These are phyloP conservation scores for Fonsecaea nubica DNA, from an alignment of 2,329 filamentous ascomycete species.

Conservation along the genomic window DNA sequence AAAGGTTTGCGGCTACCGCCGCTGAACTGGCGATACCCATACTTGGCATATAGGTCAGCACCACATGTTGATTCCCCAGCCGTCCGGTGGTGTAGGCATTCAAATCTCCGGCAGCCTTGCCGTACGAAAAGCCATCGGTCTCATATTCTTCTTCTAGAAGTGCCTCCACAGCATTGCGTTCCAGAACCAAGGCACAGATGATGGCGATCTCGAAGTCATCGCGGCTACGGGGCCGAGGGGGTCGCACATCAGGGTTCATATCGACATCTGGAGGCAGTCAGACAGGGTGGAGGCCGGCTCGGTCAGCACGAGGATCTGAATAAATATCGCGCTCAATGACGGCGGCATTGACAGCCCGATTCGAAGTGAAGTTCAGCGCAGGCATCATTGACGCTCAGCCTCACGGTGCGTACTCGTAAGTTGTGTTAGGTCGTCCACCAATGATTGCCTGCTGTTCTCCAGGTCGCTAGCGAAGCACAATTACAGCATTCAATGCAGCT, in stretches of 20 bases:
- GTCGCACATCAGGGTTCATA: neutral
- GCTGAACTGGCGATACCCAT: conserved; percentile 30
- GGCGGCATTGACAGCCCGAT: neutral
- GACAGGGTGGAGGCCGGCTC: neutral
- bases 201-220: conserved; percentile 22
- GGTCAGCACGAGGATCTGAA: neutral
- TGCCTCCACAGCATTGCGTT: conserved; percentile 15
- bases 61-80: conserved; percentile 39
- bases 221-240: conserved; percentile 9
- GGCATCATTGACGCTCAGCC: neutral
- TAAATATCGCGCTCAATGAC: neutral
- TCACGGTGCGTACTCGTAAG: neutral
- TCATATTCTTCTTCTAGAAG: conserved; percentile 96
- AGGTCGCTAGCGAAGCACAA: neutral
- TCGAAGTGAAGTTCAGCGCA: neutral
- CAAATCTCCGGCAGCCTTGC: conserved; percentile 13
- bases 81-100: conserved; percentile 35
- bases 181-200: conserved; percentile 20
- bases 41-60: conserved; percentile 32
- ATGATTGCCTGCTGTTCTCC: neutral
- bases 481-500: neutral
- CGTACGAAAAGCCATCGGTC: conserved; percentile 83
- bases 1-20: conserved; percentile 6
- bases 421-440: neutral
- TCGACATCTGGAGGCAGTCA: too few species aligned